phyloP scores from a whole-genome alignment of 1,284 basidiomycete species.

The Megacollybia platyphylla region DNA sequence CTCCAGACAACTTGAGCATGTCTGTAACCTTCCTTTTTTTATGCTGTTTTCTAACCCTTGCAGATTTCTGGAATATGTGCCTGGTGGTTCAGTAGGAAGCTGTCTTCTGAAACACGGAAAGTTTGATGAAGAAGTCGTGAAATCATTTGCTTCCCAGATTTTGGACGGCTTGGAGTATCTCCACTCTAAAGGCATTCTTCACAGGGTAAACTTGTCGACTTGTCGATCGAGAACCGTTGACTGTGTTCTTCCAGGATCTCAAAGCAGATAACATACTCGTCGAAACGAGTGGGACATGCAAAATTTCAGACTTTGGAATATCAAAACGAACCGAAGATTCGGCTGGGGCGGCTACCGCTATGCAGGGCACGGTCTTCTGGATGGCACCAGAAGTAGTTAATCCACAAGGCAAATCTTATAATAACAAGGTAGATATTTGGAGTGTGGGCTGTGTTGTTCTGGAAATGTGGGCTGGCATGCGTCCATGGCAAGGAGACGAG shows the following conservation, averaged over 20 bases:
- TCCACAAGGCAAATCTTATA: conserved; percentile 78
- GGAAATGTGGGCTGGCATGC: conserved; percentile 94
- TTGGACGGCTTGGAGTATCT: conserved; percentile 88
- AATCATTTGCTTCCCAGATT: conserved; percentile 90
- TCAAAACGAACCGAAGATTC: conserved; percentile 86
- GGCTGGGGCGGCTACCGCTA: conserved; percentile 76
- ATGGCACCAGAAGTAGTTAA: conserved; percentile 98
- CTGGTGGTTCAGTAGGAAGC: conserved; percentile 91
- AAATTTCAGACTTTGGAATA: conserved; percentile 98
- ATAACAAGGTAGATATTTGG: conserved; percentile 98
- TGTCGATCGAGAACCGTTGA: conserved; percentile 1
- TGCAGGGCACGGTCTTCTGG: conserved; percentile 98
- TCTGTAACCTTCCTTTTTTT: conserved; percentile 28
- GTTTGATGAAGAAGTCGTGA: conserved; percentile 87
- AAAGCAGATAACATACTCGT: conserved; percentile 99
- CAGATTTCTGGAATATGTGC: conserved; percentile 96
- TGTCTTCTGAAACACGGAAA: conserved; percentile 89
- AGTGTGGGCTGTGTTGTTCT: conserved; percentile 93
- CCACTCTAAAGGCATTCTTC: conserved; percentile 85
- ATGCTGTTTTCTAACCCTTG: conserved; percentile 5
- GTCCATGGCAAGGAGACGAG: conserved; percentile 90
- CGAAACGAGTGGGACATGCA: conserved; percentile 86
- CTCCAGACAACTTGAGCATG: conserved; percentile 85
- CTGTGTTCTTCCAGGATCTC: conserved; percentile 50
- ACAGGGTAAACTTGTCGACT: conserved; percentile 19